Percentiles rank a stretch among this genome's conserved stretches.
Evolutionary conservation across 2,329 filamentous ascomycete species (phyloP).

Genomic region (Colletotrichum godetiae): DNA sequence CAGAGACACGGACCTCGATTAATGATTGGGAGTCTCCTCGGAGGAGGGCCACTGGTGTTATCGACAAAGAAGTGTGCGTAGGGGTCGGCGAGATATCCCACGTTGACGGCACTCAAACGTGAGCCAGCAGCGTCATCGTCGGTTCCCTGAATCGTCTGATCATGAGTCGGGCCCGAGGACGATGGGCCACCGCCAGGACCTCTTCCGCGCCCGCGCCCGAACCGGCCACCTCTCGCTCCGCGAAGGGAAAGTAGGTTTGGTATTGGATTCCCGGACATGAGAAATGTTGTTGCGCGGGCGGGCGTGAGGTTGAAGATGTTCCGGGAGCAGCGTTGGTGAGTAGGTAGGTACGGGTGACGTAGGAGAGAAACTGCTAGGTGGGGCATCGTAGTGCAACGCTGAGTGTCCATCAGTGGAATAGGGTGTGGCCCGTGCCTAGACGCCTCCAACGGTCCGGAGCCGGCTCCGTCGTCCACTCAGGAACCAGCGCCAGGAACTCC

Average conservation of each 20-base stretch:
- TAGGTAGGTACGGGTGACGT: slow-evolving; percentile 15
- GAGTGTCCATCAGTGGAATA: neutral
- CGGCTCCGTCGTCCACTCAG: neutral
- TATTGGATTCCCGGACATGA: slow-evolving; percentile 79
- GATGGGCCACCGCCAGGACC: slow-evolving; percentile 40
- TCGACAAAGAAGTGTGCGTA: slow-evolving; percentile 80
- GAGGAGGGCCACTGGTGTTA: slow-evolving; percentile 54
- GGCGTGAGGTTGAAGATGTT: neutral
- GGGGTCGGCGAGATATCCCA: slow-evolving; percentile 86
- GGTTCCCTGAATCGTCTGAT: slow-evolving; percentile 85
- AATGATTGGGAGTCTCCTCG: slow-evolving; percentile 86
- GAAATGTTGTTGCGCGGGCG: neutral
- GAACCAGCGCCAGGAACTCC: neutral
- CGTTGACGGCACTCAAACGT: slow-evolving; percentile 85
- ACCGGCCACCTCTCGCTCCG: slow-evolving; percentile 55
- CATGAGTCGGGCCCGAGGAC: slow-evolving; percentile 60
- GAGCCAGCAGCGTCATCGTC: slow-evolving; percentile 93
- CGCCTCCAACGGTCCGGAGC: neutral
- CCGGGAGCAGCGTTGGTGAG: neutral
- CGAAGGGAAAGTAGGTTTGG: slow-evolving; percentile 78
- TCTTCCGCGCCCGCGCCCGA: slow-evolving; percentile 47
- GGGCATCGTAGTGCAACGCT: slow-evolving; percentile 4
- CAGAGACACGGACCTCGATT: slow-evolving; percentile 77
- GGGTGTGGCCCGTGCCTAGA: neutral
- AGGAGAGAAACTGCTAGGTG: slow-evolving; percentile 10